Evolutionary conservation across 306 rosid genomes (phyloP).

Genomic region (Erythrophleum fordii): DNA sequence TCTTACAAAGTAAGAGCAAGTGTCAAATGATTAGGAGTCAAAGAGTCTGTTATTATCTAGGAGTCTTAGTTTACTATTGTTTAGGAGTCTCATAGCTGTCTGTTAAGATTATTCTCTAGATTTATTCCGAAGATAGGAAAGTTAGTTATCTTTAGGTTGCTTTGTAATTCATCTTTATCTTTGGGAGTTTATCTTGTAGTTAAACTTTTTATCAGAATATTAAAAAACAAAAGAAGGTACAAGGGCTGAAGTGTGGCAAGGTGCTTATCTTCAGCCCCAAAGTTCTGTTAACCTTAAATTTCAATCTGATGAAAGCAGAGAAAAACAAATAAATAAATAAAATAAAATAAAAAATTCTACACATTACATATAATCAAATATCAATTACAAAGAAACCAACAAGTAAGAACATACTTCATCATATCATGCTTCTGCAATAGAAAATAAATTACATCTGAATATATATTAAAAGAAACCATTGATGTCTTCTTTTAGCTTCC

Average conservation of each 20-base stretch:
- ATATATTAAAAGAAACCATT: not conserved
- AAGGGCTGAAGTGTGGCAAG: not conserved
- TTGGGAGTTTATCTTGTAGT: not conserved
- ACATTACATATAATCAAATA: not conserved
- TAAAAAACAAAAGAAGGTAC: not conserved
- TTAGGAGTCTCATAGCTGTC: not conserved
- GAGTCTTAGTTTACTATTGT: not conserved
- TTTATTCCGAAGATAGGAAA: not conserved
- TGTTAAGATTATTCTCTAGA: not conserved
- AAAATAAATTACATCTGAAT: not conserved
- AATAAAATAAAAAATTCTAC: not conserved
- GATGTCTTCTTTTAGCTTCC: not conserved
- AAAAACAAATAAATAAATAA: not conserved
- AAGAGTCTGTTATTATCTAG: not conserved
- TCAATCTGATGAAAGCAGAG: not conserved
- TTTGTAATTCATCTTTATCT: not conserved
- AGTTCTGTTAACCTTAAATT: not conserved
- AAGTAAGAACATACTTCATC: not conserved
- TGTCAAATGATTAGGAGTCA: not conserved
- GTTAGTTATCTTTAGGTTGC: not conserved
- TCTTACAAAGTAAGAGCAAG: not conserved
- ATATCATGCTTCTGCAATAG: not conserved
- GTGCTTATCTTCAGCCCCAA: not conserved
- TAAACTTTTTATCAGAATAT: not conserved
- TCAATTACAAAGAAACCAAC: slow-evolving; percentile 15